These are phyloP conservation scores for Quercus mongolica DNA, from an alignment of 306 rosid species.

Conservation along the genomic window DNA sequence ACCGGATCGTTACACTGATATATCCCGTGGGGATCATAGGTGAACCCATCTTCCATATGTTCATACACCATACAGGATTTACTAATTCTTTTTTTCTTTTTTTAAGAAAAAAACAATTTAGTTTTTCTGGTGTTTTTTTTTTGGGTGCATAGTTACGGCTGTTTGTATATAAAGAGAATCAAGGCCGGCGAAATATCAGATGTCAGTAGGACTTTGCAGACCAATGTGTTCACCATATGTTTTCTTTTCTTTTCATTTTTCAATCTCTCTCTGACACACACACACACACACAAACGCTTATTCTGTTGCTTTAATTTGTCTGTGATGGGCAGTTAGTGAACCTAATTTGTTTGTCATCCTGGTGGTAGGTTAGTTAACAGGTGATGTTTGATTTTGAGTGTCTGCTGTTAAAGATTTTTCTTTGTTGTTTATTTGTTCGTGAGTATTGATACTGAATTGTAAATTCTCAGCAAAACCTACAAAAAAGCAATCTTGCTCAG, in stretches of 20 bases:
- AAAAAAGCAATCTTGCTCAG: no score
- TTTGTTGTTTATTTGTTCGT: no score
- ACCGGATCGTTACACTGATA: conserved; percentile 40
- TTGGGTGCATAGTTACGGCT: conserved; percentile 49
- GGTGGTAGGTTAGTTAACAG: not conserved
- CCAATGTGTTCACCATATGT: conserved; percentile 26
- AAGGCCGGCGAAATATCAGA: conserved; percentile 47
- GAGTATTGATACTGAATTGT: no score
- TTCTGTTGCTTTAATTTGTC: not conserved
- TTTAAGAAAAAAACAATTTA: conserved; percentile 13
- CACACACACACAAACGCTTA: no score
- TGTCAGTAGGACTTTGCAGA: conserved; percentile 41
- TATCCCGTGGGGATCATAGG: conserved; percentile 24
- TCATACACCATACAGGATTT: conserved; percentile 43
- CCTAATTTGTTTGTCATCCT: not conserved
- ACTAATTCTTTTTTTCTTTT: conserved; percentile 21
- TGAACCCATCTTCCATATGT: conserved; percentile 34
- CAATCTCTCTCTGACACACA: not conserved
- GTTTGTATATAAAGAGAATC: conserved; percentile 72
- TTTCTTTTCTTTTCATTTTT: conserved; percentile 28
- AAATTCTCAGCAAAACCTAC: no score
- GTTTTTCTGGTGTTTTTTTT: conserved; percentile 4
- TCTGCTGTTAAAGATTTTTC: not conserved
- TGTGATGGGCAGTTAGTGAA: not conserved
- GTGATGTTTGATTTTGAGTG: not conserved